Evolutionary conservation across 2,329 filamentous ascomycete species (phyloP).

Genomic region (Claviceps fusiformis): DNA sequence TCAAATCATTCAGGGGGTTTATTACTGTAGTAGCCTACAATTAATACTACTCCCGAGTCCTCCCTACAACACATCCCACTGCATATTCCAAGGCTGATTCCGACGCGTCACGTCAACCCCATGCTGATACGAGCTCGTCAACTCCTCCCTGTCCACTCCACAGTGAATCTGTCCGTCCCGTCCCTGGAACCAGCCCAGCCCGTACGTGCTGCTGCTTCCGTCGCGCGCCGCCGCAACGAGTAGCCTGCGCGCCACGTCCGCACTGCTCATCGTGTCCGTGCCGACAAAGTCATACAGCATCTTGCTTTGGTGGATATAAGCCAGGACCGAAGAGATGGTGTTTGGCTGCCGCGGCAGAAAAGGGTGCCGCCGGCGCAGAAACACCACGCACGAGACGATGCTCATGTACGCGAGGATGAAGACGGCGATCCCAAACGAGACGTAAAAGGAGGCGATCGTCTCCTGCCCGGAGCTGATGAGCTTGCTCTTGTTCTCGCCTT

Average conservation of each 20-base stretch:
- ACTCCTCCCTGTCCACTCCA: slow-evolving; percentile 64
- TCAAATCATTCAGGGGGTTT: no score
- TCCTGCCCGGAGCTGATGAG: slow-evolving; percentile 41
- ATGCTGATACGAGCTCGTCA: slow-evolving; percentile 52
- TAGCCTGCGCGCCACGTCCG: slow-evolving; percentile 48
- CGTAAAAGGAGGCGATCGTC: slow-evolving; percentile 50
- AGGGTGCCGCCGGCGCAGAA: slow-evolving; percentile 47
- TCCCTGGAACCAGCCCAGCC: slow-evolving; percentile 63
- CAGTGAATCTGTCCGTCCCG: slow-evolving; percentile 61
- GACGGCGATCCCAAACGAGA: slow-evolving; percentile 47
- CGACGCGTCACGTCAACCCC: slow-evolving; percentile 36
- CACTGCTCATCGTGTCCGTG: slow-evolving; percentile 48
- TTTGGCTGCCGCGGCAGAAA: slow-evolving; percentile 68
- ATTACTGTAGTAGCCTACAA: no score
- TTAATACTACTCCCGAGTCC: no score
- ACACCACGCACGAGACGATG: slow-evolving; percentile 44
- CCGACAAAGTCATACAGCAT: slow-evolving; percentile 67
- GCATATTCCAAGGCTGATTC: slow-evolving; percentile 38
- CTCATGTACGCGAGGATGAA: slow-evolving; percentile 55
- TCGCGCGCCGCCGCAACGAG: slow-evolving; percentile 30
- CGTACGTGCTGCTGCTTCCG: slow-evolving; percentile 48
- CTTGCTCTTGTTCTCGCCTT: slow-evolving; percentile 8
- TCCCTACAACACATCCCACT: slow-evolving; percentile 23
- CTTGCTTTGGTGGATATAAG: slow-evolving; percentile 67
- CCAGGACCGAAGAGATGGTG: slow-evolving; percentile 62